Evolutionary conservation across 768 basidiomycete genomes (phyloP).

Genomic region (Clavaria fumosa): DNA sequence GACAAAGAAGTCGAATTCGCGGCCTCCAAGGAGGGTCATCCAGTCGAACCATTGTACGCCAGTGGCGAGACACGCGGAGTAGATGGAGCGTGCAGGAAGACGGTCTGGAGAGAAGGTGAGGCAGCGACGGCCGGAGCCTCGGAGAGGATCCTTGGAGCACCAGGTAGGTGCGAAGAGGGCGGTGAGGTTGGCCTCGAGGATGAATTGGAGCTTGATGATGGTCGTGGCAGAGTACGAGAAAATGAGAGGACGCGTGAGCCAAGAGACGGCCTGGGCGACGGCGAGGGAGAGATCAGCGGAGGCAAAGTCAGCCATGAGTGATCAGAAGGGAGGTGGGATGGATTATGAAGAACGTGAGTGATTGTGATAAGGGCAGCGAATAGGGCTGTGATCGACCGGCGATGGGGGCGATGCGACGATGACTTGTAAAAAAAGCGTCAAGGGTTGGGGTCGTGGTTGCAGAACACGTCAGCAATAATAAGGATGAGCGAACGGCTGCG

Average conservation of each 20-base stretch:
- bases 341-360: constrained; percentile 19
- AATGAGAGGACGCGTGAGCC: constrained; percentile 53
- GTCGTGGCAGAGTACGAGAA: constrained; percentile 40
- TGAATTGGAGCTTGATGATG: constrained; percentile 51
- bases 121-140: constrained; percentile 58
- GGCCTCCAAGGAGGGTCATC: constrained; percentile 52
- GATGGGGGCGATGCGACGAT: constrained; percentile 28
- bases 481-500: constrained; percentile 6
- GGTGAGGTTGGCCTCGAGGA: constrained; percentile 60
- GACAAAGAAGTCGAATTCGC: constrained; percentile 66
- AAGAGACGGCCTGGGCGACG: constrained; percentile 59
- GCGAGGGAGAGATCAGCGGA: constrained; percentile 45
- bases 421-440: constrained; percentile 22
- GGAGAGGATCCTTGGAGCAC: constrained; percentile 45
- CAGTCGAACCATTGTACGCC: constrained; percentile 73
- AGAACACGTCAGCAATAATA: constrained; percentile 8
- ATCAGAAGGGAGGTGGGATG: too few relatives aligned
- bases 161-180: constrained; percentile 55
- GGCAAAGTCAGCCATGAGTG: too few relatives aligned
- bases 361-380: constrained; percentile 11
- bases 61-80: constrained; percentile 52
- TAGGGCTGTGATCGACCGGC: constrained; percentile 42
- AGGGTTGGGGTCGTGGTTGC: constrained; percentile 12
- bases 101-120: constrained; percentile 55
- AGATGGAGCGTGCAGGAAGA: constrained; percentile 56